These are phyloP conservation scores for Hyaloperonospora arabidopsidis DNA, from an alignment of 352 stramenopile genomes.

Conservation along the genomic window DNA sequence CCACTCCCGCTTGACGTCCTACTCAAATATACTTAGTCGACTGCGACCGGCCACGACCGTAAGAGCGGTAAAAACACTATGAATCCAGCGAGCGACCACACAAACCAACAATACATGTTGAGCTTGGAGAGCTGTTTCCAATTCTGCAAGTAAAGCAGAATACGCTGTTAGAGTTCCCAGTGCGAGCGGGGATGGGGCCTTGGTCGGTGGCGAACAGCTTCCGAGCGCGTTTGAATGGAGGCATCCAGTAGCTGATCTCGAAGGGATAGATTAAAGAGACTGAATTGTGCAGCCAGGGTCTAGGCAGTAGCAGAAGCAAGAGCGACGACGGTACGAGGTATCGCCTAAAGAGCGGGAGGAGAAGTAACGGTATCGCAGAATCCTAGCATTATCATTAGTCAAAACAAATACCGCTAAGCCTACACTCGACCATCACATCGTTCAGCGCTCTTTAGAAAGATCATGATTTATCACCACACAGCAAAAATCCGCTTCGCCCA, in stretches of 20 bases:
- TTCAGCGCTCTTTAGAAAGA: conserved; percentile 4
- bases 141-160: conserved; percentile 68
- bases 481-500: neutral
- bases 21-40: conserved; percentile 79
- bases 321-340: conserved; percentile 13
- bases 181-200: conserved; percentile 53
- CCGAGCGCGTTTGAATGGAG: conserved; percentile 73
- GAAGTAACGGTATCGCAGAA: neutral
- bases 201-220: conserved; percentile 79
- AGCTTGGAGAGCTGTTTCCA: conserved; percentile 88
- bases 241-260: conserved; percentile 62
- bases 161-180: conserved; percentile 63
- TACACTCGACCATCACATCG: conserved; percentile 1
- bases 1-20: conserved; percentile 88
- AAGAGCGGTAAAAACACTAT: conserved; percentile 82
- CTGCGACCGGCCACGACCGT: conserved; percentile 76
- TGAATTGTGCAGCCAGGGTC: conserved; percentile 8
- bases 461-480: conserved; percentile 7
- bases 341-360: conserved; percentile 1
- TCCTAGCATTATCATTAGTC: conserved; percentile 8
- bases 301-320: conserved; percentile 15
- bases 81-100: conserved; percentile 72
- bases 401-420: no score
- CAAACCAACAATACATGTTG: conserved; percentile 81
- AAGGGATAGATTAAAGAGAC: conserved; percentile 65